Conservation (phyloP, 371 early-diverging fungal genomes). For the Dichotomocladium elegans region DNA sequence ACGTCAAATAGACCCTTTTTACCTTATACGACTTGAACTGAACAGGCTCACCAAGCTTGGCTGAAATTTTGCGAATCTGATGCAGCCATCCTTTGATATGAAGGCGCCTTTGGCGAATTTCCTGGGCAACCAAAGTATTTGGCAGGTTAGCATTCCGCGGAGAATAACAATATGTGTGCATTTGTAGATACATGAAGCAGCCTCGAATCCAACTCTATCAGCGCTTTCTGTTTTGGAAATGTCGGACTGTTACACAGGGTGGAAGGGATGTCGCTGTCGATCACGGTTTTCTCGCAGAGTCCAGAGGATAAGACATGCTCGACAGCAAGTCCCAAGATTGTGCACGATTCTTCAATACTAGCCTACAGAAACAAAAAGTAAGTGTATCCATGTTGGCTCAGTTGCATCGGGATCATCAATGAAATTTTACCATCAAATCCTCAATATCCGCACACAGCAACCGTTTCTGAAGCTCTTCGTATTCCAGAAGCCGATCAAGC, state of each 20-base stretch:
- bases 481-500: constrained; percentile 15
- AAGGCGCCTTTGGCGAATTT: constrained; percentile 13
- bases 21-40: constrained; percentile 15
- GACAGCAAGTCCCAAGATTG: constrained; percentile 15
- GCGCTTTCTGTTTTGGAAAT: constrained; percentile 9
- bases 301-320: constrained; percentile 12
- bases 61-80: constrained; percentile 5
- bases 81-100: constrained; percentile 18
- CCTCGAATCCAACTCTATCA: constrained; percentile 17
- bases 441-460: constrained; percentile 20
- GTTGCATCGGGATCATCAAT: no score
- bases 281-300: not conserved
- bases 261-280: not conserved
- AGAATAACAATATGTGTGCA: no score
- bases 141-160: no score
- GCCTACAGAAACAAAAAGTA: no score
- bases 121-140: constrained; percentile 3
- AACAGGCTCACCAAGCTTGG: constrained; percentile 7
- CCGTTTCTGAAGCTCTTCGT: constrained; percentile 11
- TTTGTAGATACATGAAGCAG: constrained; percentile 17
- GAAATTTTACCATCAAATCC: constrained; percentile 15
- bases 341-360: constrained; percentile 15
- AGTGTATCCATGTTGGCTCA: no score
- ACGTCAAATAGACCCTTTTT: not conserved
- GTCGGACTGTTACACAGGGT: constrained; percentile 4